phyloP scores from a whole-genome alignment of 1,284 basidiomycete species.

The Boletus mariae region DNA sequence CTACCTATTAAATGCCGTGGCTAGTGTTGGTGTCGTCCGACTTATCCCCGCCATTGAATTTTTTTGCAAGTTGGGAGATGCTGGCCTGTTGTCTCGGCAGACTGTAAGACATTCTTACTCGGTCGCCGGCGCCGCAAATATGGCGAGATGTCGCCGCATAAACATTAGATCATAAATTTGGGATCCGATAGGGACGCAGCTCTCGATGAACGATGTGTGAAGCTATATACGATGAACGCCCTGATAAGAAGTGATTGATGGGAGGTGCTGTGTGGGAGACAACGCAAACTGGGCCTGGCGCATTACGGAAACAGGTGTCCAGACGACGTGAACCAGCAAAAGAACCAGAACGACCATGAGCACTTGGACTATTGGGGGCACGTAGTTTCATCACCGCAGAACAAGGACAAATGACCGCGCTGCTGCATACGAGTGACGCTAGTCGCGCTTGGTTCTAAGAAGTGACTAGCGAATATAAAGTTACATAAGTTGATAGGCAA shows the following conservation, averaged over 20 bases:
- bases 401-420: not conserved
- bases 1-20: slow-evolving; percentile 26
- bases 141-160: slow-evolving; percentile 20
- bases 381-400: not conserved
- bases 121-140: not conserved
- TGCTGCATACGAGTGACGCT: not conserved
- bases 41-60: slow-evolving; percentile 15
- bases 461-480: slow-evolving; percentile 1
- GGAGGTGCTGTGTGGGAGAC: slow-evolving; percentile 33
- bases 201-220: slow-evolving; percentile 32
- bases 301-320: slow-evolving; percentile 13
- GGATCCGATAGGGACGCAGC: slow-evolving; percentile 32
- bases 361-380: not conserved
- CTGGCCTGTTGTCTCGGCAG: not conserved
- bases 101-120: not conserved
- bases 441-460: slow-evolving; percentile 4
- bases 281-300: slow-evolving; percentile 5
- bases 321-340: not conserved
- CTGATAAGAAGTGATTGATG: slow-evolving; percentile 48
- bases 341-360: not conserved
- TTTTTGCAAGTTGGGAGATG: not conserved
- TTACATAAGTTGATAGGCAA: slow-evolving; percentile 35
- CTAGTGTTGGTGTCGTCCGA: slow-evolving; percentile 14
- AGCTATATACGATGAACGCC: slow-evolving; percentile 35
- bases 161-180: slow-evolving; percentile 25